Base-by-base conservation (phyloP, 176 grass and related monocot species). In the Carex myosuroides region DNA sequence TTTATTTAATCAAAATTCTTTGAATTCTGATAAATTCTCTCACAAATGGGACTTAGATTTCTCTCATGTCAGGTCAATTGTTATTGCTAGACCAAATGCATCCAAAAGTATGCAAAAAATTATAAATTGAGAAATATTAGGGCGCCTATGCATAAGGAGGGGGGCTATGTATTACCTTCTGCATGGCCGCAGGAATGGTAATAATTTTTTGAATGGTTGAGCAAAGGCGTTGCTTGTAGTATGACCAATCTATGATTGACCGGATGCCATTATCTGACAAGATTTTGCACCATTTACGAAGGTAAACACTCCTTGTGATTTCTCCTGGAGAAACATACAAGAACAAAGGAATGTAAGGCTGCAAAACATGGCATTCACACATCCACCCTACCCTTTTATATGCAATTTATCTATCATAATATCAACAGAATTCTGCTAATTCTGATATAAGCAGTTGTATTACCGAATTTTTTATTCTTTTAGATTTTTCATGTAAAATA, bases 191-290 rank as follows among this genome's bases (percentile, higher is more conserved):
- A 86, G 92, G 92, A 87, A 94, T 98, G 62, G 92, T 98, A 85
- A 98, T 98, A 83, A 98, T 98, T 88, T 98, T 98, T 86, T 98
- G 95, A 85, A 98, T 93, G 88, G 91, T 73, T 37, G 92, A 94
- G 83, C 89, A 91, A 86, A 98, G 86, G 48, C 92, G 91, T 87
- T 93, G 91, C 69, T 91, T 98, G 84, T 94, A 98, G 79, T 98
- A 98, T 54, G 95, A 93, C 95, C 95, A 98, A 90, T 98, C 95
- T 85, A 98, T 82, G 61, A 94, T 98, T 64, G 88, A 89, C 74
- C 95, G 86, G 70, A 98, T 91, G 84, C 39, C 87, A 85, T 85
- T 86, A 86, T 91, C 92, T 44, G 92, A 91, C 61, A 92, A 91
- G 60, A 98, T 91, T 88, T 91, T 94, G 77, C 91, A 98, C 95